Conservation (phyloP, 2,329 filamentous ascomycete genomes). For the Ilyonectria robusta region DNA sequence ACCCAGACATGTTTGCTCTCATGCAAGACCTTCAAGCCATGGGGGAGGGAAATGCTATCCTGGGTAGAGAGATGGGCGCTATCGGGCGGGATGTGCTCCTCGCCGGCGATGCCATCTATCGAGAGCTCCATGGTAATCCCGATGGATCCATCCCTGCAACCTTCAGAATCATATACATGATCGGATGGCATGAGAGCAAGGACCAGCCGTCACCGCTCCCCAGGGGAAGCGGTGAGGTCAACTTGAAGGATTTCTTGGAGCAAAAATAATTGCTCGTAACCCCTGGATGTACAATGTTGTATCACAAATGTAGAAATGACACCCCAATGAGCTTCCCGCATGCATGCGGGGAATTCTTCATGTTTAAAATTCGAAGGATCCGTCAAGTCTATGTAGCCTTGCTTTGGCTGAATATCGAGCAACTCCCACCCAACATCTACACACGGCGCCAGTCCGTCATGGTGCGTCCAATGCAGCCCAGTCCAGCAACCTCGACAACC, state of each 20-base stretch:
- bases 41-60: conserved; percentile 92
- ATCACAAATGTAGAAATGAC: conserved; percentile 19
- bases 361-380: conserved; percentile 27
- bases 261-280: conserved; percentile 53
- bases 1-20: conserved; percentile 88
- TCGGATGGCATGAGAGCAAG: conserved; percentile 92
- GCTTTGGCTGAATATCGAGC: conserved; percentile 28
- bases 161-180: conserved; percentile 97
- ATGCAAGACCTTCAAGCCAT: conserved; percentile 97
- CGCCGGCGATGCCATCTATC: conserved; percentile 91
- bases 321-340: background rate
- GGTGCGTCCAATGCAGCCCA: conserved; percentile 91
- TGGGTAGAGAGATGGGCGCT: conserved; percentile 85
- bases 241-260: conserved; percentile 84
- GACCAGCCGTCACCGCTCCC: conserved; percentile 84
- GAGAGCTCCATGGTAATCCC: conserved; percentile 86
- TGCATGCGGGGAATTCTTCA: background rate
- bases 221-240: conserved; percentile 88
- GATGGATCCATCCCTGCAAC: conserved; percentile 87
- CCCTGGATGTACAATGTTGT: conserved; percentile 29
- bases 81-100: conserved; percentile 87
- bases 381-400: conserved; percentile 40
- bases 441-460: conserved; percentile 96
- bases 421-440: conserved; percentile 36
- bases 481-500: conserved; percentile 91